A percentile compares a stretch with the other conserved stretches of the same genome.
Conservation (phyloP, 257 asterid genomes). For the Plectranthus barbatus region DNA sequence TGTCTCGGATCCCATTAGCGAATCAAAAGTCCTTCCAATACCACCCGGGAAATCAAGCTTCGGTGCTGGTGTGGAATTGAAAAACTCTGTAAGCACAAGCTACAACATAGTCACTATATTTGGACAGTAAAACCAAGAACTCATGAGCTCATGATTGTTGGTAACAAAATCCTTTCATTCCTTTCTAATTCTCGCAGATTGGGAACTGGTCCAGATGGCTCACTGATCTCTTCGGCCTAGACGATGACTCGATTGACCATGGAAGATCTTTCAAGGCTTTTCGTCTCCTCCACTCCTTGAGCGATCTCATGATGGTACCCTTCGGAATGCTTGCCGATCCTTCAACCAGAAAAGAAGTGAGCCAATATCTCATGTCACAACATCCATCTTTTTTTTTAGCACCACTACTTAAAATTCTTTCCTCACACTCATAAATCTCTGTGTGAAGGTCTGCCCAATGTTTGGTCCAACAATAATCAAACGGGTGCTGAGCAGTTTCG, state of each 20-base stretch:
- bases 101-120: neutral
- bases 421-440: slow-evolving; percentile 11
- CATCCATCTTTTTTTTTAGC: neutral
- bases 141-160: neutral
- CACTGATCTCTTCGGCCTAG: slow-evolving; percentile 67
- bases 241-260: slow-evolving; percentile 50
- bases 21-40: slow-evolving; percentile 69
- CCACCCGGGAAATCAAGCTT: slow-evolving; percentile 77
- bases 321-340: slow-evolving; percentile 80
- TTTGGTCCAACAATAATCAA: slow-evolving; percentile 63
- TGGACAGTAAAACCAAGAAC: too few relatives aligned
- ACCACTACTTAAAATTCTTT: neutral
- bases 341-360: slow-evolving; percentile 69
- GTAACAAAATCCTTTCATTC: neutral
- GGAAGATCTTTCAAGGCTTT: slow-evolving; percentile 57
- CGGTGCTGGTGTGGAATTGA: slow-evolving; percentile 87
- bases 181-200: slow-evolving; percentile 39
- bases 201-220: slow-evolving; percentile 98
- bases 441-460: slow-evolving; percentile 68
- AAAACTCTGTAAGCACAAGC: slow-evolving; percentile 70
- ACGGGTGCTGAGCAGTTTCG: slow-evolving; percentile 55
- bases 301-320: slow-evolving; percentile 97
- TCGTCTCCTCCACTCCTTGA: slow-evolving; percentile 69
- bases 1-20: slow-evolving; percentile 82
- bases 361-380: neutral